Percentiles rank a stretch among this genome's conserved stretches.
Conservation (phyloP, 2,329 filamentous ascomycete genomes). For the Bipolaris zeicola region DNA sequence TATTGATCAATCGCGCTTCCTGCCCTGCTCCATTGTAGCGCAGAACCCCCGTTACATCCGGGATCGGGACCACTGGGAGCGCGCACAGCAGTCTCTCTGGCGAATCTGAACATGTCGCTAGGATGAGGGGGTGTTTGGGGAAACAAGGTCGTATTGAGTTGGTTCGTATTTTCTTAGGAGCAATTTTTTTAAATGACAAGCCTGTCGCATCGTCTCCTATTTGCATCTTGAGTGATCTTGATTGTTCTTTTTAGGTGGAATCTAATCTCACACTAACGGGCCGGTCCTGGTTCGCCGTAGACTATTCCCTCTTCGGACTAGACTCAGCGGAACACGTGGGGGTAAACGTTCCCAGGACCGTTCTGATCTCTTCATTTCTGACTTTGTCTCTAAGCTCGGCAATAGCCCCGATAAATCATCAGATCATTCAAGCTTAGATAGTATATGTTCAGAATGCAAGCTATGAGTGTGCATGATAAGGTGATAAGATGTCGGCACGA, state of each 20-base stretch:
- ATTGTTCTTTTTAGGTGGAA: no score
- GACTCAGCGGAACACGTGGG: no score
- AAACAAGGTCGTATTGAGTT: no score
- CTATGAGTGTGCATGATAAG: not conserved
- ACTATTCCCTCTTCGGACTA: no score
- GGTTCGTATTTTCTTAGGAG: no score
- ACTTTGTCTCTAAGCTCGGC: not conserved
- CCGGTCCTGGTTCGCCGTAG: not conserved
- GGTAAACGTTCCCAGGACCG: no score
- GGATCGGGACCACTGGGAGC: not conserved
- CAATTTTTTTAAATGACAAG: no score
- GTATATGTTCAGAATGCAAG: not conserved
- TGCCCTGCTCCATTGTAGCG: not conserved
- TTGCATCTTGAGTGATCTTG: not conserved
- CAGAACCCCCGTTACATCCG: not conserved
- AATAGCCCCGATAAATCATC: not conserved
- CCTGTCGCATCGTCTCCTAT: no score
- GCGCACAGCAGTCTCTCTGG: no score
- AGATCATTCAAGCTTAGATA: not conserved
- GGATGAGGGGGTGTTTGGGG: no score
- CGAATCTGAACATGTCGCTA: no score
- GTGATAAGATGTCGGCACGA: constrained; percentile 5
- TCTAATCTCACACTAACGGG: no score
- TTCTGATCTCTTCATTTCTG: not conserved
- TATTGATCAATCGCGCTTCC: not conserved